These are phyloP conservation scores for Microcos paniculata DNA, from an alignment of 345 rosid genomes.

Conservation along the genomic window DNA sequence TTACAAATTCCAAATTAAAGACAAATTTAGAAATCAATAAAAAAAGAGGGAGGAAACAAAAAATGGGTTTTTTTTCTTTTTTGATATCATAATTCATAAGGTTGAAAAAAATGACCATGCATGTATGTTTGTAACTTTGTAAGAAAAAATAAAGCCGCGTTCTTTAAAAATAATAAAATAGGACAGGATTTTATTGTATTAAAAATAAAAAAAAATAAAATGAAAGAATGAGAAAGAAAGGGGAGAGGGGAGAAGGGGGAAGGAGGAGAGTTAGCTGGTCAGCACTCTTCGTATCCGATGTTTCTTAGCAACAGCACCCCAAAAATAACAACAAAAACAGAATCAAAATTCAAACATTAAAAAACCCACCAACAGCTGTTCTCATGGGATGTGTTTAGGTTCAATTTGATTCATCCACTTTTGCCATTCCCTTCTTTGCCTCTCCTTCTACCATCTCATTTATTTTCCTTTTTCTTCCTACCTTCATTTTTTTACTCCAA, in stretches of 20 bases:
- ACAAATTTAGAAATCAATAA: neutral
- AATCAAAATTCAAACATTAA: neutral
- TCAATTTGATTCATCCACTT: constrained; percentile 12
- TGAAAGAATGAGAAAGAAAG: neutral
- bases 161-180: neutral
- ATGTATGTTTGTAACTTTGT: neutral
- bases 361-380: constrained; percentile 7
- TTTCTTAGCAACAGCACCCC: constrained; percentile 31
- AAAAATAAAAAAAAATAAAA: neutral
- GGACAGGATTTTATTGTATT: too few relatives aligned
- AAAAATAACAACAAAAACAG: constrained; percentile 4
- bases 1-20: neutral
- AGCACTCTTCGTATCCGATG: constrained; percentile 29
- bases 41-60: neutral
- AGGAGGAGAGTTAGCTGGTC: constrained; percentile 21
- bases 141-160: constrained; percentile 3
- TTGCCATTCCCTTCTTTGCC: neutral
- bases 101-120: too few relatives aligned
- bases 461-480: neutral
- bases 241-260: neutral
- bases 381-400: constrained; percentile 3
- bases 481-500: neutral
- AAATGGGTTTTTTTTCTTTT: neutral
- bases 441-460: neutral
- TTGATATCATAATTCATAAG: too few relatives aligned